A percentile compares a stretch with the other conserved stretches of the same genome.
These are phyloP conservation scores for Coniochaeta ligniaria DNA, from an alignment of 2,329 filamentous ascomycete species.

Conservation along the genomic window DNA sequence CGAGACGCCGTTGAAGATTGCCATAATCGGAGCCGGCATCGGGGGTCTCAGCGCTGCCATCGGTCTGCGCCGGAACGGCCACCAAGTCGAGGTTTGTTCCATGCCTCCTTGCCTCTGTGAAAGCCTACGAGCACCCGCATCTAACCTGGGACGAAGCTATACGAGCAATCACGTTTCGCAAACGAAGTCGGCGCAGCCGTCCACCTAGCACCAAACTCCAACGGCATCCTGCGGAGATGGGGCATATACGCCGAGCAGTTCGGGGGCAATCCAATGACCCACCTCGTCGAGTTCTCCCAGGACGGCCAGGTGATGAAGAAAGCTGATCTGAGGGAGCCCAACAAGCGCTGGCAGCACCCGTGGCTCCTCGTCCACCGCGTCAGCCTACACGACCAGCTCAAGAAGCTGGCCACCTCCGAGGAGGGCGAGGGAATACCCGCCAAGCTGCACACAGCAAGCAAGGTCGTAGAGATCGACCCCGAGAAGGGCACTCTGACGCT, in stretches of 20 bases:
- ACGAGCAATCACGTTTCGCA: conserved; percentile 48
- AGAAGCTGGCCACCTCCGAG: conserved; percentile 30
- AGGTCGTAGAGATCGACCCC: conserved; percentile 34
- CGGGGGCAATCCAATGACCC: conserved; percentile 22
- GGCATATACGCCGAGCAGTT: conserved; percentile 29
- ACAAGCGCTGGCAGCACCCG: conserved; percentile 40
- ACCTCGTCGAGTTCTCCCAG: conserved; percentile 13
- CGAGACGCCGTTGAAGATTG: conserved; percentile 8
- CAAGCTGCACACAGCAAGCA: conserved; percentile 29
- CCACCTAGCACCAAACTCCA: conserved; percentile 55
- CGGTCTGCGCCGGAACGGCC: conserved; percentile 43
- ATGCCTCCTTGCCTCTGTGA: neutral
- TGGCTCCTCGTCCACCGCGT: conserved; percentile 48
- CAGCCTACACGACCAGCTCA: conserved; percentile 43
- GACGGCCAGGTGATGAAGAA: conserved; percentile 14
- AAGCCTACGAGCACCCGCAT: neutral
- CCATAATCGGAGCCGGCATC: conserved; percentile 37
- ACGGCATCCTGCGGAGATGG: conserved; percentile 42
- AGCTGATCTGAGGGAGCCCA: conserved; percentile 25
- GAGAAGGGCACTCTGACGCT: conserved; percentile 30
- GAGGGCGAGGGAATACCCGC: conserved; percentile 25
- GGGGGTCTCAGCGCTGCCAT: conserved; percentile 46
- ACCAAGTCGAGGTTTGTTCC: conserved; percentile 28
- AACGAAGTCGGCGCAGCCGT: conserved; percentile 53
- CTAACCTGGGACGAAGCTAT: conserved; percentile 11